These are phyloP conservation scores for Medicago lupulina DNA, from an alignment of 306 rosid species.

Conservation along the genomic window DNA sequence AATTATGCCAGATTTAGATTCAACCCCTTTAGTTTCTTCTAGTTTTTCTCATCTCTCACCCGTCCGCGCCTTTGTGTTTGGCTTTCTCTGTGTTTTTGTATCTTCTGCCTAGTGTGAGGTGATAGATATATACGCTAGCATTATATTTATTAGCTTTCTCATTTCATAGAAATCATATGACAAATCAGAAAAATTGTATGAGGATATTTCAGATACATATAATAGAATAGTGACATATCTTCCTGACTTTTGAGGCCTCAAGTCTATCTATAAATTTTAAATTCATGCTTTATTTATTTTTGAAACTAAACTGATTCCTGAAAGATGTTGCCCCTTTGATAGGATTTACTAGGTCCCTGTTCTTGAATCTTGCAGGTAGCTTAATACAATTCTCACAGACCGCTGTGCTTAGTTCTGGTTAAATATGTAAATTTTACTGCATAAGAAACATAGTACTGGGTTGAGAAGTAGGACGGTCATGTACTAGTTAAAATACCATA, in stretches of 20 bases:
- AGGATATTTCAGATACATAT: background rate
- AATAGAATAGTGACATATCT: constrained; percentile 29
- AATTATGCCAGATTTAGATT: constrained; percentile 60
- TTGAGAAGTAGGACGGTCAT: no score
- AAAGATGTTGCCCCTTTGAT: no score
- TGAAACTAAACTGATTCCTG: constrained; percentile 3
- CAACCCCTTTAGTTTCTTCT: constrained; percentile 66
- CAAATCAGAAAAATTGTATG: constrained; percentile 27
- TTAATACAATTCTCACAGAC: no score
- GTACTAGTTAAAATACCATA: no score
- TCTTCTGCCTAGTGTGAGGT: constrained; percentile 24
- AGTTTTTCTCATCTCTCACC: constrained; percentile 37
- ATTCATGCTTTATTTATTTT: background rate
- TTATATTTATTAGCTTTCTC: constrained; percentile 22
- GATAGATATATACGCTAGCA: constrained; percentile 23
- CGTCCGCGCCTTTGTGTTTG: constrained; percentile 14
- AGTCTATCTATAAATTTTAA: background rate
- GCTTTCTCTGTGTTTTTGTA: constrained; percentile 4
- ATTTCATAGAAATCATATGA: constrained; percentile 35
- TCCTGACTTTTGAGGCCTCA: constrained; percentile 26
- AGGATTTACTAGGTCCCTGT: no score
- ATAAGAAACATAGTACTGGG: no score
- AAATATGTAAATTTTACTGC: no score
- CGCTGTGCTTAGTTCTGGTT: no score
- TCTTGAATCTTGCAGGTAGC: no score